phyloP scores from a whole-genome alignment of 2,329 filamentous ascomycete genomes.

The Aspergillus sp. region DNA sequence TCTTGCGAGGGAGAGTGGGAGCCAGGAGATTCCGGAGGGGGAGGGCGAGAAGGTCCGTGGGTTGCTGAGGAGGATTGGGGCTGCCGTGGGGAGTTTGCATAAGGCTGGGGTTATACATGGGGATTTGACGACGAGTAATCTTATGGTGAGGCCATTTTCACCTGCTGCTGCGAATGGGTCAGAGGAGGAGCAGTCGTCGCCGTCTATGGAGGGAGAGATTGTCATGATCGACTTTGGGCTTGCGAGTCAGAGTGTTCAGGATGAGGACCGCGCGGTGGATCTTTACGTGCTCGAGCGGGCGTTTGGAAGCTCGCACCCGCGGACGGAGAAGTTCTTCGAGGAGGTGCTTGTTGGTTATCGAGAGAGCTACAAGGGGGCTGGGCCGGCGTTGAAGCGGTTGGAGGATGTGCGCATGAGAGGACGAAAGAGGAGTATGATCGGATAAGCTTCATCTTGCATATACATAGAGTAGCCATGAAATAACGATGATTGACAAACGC shows the following conservation, averaged over 20 bases:
- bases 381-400: conserved; percentile 74
- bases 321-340: conserved; percentile 75
- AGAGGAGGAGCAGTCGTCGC: conserved; percentile 26
- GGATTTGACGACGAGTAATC: conserved; percentile 94
- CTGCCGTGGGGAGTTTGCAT: conserved; percentile 76
- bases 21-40: conserved; percentile 25
- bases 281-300: conserved; percentile 93
- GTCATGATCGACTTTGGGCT: conserved; percentile 95
- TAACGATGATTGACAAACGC: conserved; percentile 23
- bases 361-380: conserved; percentile 74
- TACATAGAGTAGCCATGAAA: neutral
- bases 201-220: conserved; percentile 68
- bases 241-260: conserved; percentile 76
- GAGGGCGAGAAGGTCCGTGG: conserved; percentile 59
- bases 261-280: conserved; percentile 95
- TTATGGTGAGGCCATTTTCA: conserved; percentile 71
- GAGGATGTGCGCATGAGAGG: conserved; percentile 94
- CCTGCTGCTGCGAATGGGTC: conserved; percentile 10
- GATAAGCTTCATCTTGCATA: conserved; percentile 55
- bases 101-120: conserved; percentile 87
- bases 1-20: conserved; percentile 33
- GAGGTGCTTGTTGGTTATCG: conserved; percentile 76
- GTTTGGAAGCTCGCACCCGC: conserved; percentile 92
- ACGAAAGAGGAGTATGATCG: conserved; percentile 95
- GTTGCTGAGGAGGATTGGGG: conserved; percentile 73